These are phyloP conservation scores for Halenospora varia DNA, from an alignment of 495 filamentous ascomycete species.

Conservation along the genomic window DNA sequence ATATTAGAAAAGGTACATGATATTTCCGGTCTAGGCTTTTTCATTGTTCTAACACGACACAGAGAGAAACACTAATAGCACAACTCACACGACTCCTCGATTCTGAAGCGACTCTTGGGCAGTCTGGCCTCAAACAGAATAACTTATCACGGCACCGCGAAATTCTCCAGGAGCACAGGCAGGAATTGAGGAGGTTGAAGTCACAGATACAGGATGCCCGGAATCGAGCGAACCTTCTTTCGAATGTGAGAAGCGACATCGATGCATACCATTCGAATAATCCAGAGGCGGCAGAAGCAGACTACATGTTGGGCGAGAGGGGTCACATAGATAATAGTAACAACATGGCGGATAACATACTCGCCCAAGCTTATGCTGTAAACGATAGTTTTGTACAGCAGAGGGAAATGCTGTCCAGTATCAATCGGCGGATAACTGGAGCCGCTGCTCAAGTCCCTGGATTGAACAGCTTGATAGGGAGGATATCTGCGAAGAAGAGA, in stretches of 20 bases:
- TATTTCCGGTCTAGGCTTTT: slow-evolving; percentile 1
- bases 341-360: slow-evolving; percentile 79
- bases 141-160: slow-evolving; percentile 91
- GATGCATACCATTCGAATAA: slow-evolving; percentile 78
- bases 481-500: slow-evolving; percentile 93
- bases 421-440: slow-evolving; percentile 82
- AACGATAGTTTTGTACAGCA: slow-evolving; percentile 88
- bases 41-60: slow-evolving; percentile 13
- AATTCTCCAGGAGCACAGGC: slow-evolving; percentile 80
- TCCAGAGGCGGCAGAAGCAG: slow-evolving; percentile 76
- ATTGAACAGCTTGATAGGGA: slow-evolving; percentile 85
- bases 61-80: slow-evolving; percentile 79
- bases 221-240: slow-evolving; percentile 86
- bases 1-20: slow-evolving; percentile 67
- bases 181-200: slow-evolving; percentile 72
- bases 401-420: slow-evolving; percentile 76
- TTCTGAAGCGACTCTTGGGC: slow-evolving; percentile 83
- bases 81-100: slow-evolving; percentile 89
- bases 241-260: slow-evolving; percentile 88
- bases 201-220: slow-evolving; percentile 66
- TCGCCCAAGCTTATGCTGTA: slow-evolving; percentile 96
- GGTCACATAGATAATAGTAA: slow-evolving; percentile 79
- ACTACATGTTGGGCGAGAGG: slow-evolving; percentile 96
- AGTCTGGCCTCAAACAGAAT: slow-evolving; percentile 90
- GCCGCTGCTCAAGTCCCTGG: slow-evolving; percentile 89